Evolutionary conservation across 108 stramenopile species (phyloP), one percentile per base, ranked within the genome.

Genomic region (Fragilaria radians): DNA sequence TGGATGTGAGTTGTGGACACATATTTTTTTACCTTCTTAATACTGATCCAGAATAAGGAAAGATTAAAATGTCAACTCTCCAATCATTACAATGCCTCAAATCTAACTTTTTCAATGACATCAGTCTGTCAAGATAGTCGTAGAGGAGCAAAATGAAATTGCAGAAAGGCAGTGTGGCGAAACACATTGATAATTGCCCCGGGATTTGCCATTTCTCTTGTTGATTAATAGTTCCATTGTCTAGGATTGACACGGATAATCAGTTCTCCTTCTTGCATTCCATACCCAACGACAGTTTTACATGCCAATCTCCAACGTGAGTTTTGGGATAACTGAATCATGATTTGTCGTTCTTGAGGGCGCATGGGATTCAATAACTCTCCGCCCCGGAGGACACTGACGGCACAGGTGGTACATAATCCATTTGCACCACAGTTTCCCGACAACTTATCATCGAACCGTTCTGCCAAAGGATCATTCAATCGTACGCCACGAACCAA

Each of bases 271-370:
- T 85, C 82, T 59, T 77, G 54, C 74, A 83, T 74, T 53, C 78
- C 84, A 55, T 84, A 80, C 2, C 90, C 90, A 0, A 88, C 90
- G 33, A 70, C 63, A 32, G 84, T 71, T 53, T 85, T 88, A 63
- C 90, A 91, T 0, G 82, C 76, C 67, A 91, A 51, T 54, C 90
- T 56, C 73, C 82, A 83, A 46, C 82, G 67, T 25, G 86, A 83
- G 57, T 67, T 73, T n/a, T 72, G 69, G 32, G 67, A 59, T 54
- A 91, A 31, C n/a, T n/a, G n/a, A n/a, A n/a, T n/a, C n/a, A n/a
- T n/a, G 46, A 91, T 81, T 70, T 91, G 80, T 54, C 71, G 53
- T 57, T 91, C 90, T 3, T 67, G 50, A 1, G 36, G 17, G 31
- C 74, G 70, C 51, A 52, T 65, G 9, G 78, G 85, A 63, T 54